These are phyloP conservation scores for Suhomyces sp. DNA, from an alignment of 805 yeast genomes.

Conservation along the genomic window DNA sequence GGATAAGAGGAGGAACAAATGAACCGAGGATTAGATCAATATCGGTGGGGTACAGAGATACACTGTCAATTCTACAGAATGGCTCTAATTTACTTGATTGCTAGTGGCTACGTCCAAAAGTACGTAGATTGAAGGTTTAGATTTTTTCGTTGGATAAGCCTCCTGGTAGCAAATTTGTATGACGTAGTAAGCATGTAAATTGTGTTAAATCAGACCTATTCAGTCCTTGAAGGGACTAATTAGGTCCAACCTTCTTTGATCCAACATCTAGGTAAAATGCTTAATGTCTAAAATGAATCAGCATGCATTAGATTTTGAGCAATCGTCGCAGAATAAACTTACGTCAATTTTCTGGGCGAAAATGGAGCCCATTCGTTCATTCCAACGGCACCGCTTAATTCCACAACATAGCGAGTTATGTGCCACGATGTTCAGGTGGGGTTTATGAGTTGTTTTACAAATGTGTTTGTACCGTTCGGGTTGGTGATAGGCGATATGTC, in stretches of 20 bases:
- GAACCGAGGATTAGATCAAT: neutral
- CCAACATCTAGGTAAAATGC: neutral
- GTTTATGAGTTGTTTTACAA: neutral
- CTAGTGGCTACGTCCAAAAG: neutral
- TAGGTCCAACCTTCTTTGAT: neutral
- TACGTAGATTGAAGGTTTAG: neutral
- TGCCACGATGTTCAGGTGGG: neutral
- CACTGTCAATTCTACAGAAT: neutral
- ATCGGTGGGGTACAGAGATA: neutral
- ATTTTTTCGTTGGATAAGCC: neutral
- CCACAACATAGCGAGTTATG: neutral
- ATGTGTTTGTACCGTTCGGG: neutral
- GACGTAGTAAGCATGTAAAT: neutral
- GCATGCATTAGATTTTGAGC: neutral
- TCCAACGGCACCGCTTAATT: neutral
- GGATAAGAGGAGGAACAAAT: neutral
- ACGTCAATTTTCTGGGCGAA: neutral
- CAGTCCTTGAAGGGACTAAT: neutral
- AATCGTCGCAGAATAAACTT: neutral
- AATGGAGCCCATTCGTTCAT: neutral
- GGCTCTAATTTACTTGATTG: neutral
- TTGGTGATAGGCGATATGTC: neutral
- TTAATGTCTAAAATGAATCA: neutral
- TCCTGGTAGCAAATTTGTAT: neutral
- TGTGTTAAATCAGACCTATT: neutral